Percentiles rank a stretch among this genome's conserved stretches.
These are phyloP conservation scores for Podospora conica DNA, from an alignment of 495 filamentous ascomycete species.

Conservation along the genomic window DNA sequence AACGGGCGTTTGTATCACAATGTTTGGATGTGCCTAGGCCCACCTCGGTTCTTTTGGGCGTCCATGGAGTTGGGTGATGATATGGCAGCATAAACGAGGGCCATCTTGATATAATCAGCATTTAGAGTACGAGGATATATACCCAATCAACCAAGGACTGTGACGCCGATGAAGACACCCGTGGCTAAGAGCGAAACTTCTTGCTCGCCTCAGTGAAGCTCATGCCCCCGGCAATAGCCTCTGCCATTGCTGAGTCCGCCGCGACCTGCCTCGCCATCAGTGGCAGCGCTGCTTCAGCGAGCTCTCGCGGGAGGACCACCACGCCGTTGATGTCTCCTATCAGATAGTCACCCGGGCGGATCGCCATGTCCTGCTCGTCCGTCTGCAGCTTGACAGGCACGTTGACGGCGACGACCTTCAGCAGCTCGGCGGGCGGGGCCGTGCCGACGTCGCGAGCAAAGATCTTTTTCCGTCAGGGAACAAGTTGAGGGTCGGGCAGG, in stretches of 20 bases:
- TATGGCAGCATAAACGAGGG: neutral
- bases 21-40: neutral
- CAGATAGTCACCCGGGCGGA: slow-evolving; percentile 53
- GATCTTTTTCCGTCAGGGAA: slow-evolving; percentile 20
- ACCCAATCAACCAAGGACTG: neutral
- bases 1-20: neutral
- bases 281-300: slow-evolving; percentile 43
- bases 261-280: slow-evolving; percentile 46
- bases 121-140: neutral
- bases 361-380: slow-evolving; percentile 40
- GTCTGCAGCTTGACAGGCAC: slow-evolving; percentile 34
- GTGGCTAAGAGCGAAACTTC: slow-evolving; percentile 31
- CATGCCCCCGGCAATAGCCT: slow-evolving; percentile 45
- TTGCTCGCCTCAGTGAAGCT: slow-evolving; percentile 49
- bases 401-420: slow-evolving; percentile 42
- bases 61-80: neutral
- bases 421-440: slow-evolving; percentile 40
- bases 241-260: slow-evolving; percentile 49
- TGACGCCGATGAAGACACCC: neutral
- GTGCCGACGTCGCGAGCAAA: slow-evolving; percentile 52
- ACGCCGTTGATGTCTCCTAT: slow-evolving; percentile 54
- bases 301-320: slow-evolving; percentile 38
- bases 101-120: neutral
- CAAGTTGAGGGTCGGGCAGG: neutral
- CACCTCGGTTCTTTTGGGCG: neutral